Conservation (phyloP, 306 rosid species). For the Pyrus communis region DNA sequence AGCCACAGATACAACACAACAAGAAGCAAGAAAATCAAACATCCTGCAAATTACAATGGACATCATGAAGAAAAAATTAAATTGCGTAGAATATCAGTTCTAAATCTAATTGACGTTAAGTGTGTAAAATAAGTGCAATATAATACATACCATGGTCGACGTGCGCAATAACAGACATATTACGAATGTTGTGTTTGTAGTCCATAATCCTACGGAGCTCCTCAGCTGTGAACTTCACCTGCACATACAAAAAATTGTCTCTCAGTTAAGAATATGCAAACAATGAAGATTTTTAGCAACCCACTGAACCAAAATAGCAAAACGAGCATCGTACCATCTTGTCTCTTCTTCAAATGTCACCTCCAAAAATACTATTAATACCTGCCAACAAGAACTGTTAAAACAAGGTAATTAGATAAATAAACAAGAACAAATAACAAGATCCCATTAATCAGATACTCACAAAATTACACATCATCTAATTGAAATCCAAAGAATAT, state of each 20-base stretch:
- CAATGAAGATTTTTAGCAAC: not conserved
- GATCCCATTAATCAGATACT: not conserved
- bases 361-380: not conserved
- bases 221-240: conserved; percentile 97
- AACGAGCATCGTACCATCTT: conserved; percentile 46
- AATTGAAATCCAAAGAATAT: not conserved
- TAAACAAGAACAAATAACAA: not conserved
- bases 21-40: not conserved
- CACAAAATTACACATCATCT: not conserved
- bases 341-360: conserved; percentile 19
- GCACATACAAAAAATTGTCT: conserved; percentile 12
- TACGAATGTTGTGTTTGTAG: conserved; percentile 77
- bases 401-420: not conserved
- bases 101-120: not conserved
- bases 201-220: conserved; percentile 90
- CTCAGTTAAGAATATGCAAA: conserved; percentile 4
- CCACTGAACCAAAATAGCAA: not conserved
- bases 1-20: not conserved
- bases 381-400: not conserved
- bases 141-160: conserved; percentile 64
- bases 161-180: conserved; percentile 93
- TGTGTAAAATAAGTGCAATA: not conserved
- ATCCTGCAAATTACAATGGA: too few relatives aligned
- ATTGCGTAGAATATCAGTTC: not conserved
- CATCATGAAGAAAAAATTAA: not conserved